phyloP scores from a whole-genome alignment of 352 stramenopile species.

The Thalassiosira ordinaria region DNA sequence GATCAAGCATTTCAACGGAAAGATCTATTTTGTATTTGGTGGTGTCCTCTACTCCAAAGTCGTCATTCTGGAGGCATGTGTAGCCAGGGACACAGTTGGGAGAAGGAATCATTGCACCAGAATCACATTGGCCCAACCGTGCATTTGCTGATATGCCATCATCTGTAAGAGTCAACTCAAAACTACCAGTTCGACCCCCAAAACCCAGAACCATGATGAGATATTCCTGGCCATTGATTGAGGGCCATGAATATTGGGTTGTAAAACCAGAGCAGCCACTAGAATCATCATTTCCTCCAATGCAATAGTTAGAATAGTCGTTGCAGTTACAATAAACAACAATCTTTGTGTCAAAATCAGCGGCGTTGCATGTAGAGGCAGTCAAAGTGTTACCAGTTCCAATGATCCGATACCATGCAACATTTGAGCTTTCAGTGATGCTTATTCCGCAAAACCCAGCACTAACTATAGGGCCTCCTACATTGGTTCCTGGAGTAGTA shows the following conservation, averaged over 20 bases:
- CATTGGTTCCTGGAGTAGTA: too few relatives aligned
- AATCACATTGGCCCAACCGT: too few relatives aligned
- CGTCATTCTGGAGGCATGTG: not conserved
- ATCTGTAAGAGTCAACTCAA: conserved; percentile 24
- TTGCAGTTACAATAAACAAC: not conserved
- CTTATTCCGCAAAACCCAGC: too few relatives aligned
- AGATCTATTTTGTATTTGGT: conserved; percentile 1
- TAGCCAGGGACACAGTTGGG: too few relatives aligned
- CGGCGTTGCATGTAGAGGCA: not conserved
- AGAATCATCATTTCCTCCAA: not conserved
- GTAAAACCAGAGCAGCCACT: not conserved
- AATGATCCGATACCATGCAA: too few relatives aligned
- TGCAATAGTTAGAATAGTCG: not conserved
- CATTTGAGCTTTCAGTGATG: too few relatives aligned
- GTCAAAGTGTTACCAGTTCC: not conserved
- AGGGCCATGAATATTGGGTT: not conserved
- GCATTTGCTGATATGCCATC: too few relatives aligned
- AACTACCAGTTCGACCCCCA: not conserved
- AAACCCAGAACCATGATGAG: not conserved
- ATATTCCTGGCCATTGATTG: not conserved
- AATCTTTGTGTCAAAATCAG: not conserved
- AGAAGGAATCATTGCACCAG: too few relatives aligned
- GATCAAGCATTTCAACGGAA: not conserved
- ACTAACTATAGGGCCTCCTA: too few relatives aligned
- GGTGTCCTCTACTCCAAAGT: not conserved